Evolutionary conservation across 1,139 yeast genomes (phyloP).

Genomic region (Debaryomycetaceae sp.): DNA sequence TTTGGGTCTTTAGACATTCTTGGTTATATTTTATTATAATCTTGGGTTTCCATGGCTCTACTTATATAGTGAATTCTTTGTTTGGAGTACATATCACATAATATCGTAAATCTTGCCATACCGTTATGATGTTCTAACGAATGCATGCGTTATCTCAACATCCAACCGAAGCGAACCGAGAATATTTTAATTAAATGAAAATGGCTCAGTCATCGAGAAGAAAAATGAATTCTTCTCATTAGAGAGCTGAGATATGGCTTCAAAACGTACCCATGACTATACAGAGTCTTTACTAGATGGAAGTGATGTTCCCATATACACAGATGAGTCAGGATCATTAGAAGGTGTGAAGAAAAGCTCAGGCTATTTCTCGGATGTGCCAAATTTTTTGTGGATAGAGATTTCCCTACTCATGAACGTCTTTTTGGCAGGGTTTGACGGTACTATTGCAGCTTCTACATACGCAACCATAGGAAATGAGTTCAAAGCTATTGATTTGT

Average conservation of each 20-base stretch:
- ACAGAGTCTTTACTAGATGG: background rate
- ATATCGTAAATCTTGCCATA: too few relatives aligned
- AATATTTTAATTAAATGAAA: too few relatives aligned
- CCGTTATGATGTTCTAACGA: too few relatives aligned
- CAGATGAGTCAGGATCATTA: background rate
- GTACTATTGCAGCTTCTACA: constrained; percentile 35
- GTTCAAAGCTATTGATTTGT: constrained; percentile 31
- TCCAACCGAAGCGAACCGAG: too few relatives aligned
- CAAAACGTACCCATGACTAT: background rate
- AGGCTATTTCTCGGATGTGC: background rate
- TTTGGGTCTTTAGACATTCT: too few relatives aligned
- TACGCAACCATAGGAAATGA: constrained; percentile 31
- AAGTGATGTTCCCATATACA: background rate
- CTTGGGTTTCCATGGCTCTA: too few relatives aligned
- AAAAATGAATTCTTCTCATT: too few relatives aligned
- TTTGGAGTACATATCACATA: too few relatives aligned
- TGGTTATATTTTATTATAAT: too few relatives aligned
- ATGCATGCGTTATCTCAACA: too few relatives aligned
- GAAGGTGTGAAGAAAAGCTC: background rate
- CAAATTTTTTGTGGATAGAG: constrained; percentile 18
- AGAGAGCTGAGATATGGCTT: background rate
- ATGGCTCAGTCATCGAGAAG: too few relatives aligned
- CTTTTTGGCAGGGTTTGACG: constrained; percentile 30
- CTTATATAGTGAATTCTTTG: too few relatives aligned
- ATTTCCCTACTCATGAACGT: constrained; percentile 21